Percentiles rank a stretch among this genome's conserved stretches.
Conservation (phyloP, 139 green algal species). For the Chlorella sp. region DNA sequence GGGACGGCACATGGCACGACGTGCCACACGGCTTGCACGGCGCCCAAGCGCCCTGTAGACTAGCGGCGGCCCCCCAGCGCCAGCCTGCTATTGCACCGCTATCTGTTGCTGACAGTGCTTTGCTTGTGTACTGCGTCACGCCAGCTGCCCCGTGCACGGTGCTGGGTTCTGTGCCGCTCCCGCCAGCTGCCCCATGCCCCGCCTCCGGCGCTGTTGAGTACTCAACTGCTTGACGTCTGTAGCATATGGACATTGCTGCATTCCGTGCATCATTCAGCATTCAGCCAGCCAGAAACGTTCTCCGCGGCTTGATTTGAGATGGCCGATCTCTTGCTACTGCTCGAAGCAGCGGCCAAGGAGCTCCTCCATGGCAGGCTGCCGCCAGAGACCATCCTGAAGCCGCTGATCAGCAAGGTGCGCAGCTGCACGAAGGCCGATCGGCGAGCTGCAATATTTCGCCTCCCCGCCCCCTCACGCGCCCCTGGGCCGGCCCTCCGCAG, state of each 20-base stretch:
- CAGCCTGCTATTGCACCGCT: too few species aligned
- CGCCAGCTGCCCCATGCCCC: neutral
- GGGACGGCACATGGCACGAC: too few species aligned
- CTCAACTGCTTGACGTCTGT: neutral
- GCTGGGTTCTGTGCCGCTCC: neutral
- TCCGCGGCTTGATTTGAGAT: neutral
- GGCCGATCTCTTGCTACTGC: neutral
- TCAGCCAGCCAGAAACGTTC: neutral
- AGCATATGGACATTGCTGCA: neutral
- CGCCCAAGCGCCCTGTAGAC: too few species aligned
- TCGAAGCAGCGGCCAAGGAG: neutral
- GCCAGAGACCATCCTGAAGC: constrained; percentile 16
- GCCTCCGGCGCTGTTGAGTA: neutral
- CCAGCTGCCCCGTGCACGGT: constrained; percentile 2
- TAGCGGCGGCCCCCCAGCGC: too few species aligned
- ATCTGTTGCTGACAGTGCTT: too few species aligned
- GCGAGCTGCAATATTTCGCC: neutral
- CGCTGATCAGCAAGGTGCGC: constrained; percentile 35
- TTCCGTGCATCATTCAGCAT: neutral
- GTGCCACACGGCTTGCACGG: too few species aligned
- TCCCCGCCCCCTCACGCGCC: neutral
- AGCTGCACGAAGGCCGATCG: neutral
- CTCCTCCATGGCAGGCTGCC: constrained; percentile 16
- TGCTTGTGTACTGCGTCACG: too few species aligned
- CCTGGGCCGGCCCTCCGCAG: constrained; percentile 33